A percentile compares a stretch with the other conserved stretches of the same genome.
Evolutionary conservation across 345 rosid genomes (phyloP).

Genomic region (Kernera saxatilis): DNA sequence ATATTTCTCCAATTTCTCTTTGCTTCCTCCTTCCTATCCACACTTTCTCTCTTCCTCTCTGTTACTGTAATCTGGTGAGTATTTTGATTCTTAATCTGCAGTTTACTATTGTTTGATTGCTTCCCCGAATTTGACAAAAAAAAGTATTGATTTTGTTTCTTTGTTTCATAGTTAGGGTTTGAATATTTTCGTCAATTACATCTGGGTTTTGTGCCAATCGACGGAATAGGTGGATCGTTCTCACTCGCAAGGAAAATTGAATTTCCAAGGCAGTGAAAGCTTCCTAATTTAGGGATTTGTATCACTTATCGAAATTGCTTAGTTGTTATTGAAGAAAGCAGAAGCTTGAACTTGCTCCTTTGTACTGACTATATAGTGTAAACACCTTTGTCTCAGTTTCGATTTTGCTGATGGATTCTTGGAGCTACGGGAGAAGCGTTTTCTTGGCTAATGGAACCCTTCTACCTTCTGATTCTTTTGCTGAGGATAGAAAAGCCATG

Average conservation of each 20-base stretch:
- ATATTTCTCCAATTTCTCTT: not conserved
- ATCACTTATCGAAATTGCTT: not conserved
- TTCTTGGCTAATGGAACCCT: constrained; percentile 38
- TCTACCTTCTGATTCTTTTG: constrained; percentile 34
- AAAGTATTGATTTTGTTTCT: constrained; percentile 12
- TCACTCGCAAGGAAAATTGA: not conserved
- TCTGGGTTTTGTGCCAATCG: constrained; percentile 12
- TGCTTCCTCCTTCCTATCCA: not conserved
- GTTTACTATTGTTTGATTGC: not conserved
- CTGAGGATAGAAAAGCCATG: constrained; percentile 32
- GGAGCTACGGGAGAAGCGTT: constrained; percentile 46
- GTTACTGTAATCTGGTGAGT: constrained; percentile 17
- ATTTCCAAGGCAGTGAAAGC: not conserved
- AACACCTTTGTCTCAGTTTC: not conserved
- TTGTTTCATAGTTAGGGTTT: not conserved
- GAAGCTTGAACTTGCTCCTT: not conserved
- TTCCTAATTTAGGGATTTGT: not conserved
- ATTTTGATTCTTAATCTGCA: not conserved
- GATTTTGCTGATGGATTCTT: constrained; percentile 42
- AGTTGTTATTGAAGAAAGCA: not conserved
- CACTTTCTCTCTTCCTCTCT: constrained; percentile 3
- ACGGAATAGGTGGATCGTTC: not conserved
- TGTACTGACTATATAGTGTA: not conserved
- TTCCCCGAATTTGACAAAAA: not conserved
- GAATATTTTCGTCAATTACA: not conserved